Conservation (phyloP, 2,329 filamentous ascomycete species). For the Trichothecium roseum region DNA sequence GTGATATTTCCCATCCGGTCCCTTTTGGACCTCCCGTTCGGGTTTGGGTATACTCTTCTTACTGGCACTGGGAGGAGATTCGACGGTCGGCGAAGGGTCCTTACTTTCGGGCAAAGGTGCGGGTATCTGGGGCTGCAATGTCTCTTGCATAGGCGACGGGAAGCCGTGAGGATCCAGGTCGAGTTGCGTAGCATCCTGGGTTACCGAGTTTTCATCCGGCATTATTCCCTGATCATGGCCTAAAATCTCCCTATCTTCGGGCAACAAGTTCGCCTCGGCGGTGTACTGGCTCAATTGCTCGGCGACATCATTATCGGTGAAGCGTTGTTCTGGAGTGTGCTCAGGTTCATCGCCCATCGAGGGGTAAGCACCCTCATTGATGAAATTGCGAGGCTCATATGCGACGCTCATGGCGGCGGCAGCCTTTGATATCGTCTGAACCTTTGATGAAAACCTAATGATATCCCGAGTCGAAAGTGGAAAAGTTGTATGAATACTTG, state of each 20-base stretch:
- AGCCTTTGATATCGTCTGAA: not conserved
- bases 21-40: conserved; percentile 47
- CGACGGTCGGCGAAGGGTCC: conserved; percentile 19
- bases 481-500: no score
- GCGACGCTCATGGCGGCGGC: conserved; percentile 36
- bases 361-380: conserved; percentile 37
- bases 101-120: conserved; percentile 20
- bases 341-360: conserved; percentile 34
- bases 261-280: conserved; percentile 24
- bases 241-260: conserved; percentile 25
- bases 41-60: conserved; percentile 49
- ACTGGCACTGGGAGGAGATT: conserved; percentile 23
- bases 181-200: conserved; percentile 27
- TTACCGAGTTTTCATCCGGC: conserved; percentile 24
- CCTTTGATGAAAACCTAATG: no score
- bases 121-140: conserved; percentile 18
- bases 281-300: conserved; percentile 34
- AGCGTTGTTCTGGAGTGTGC: conserved; percentile 28
- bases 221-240: conserved; percentile 23
- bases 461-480: no score
- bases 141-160: conserved; percentile 22
- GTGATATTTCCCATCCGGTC: conserved; percentile 62
- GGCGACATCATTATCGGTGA: conserved; percentile 30
- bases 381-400: conserved; percentile 38
- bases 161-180: conserved; percentile 23